Evolutionary conservation across 1,139 yeast species (phyloP).

Genomic region (Yamadazyma conglobata): DNA sequence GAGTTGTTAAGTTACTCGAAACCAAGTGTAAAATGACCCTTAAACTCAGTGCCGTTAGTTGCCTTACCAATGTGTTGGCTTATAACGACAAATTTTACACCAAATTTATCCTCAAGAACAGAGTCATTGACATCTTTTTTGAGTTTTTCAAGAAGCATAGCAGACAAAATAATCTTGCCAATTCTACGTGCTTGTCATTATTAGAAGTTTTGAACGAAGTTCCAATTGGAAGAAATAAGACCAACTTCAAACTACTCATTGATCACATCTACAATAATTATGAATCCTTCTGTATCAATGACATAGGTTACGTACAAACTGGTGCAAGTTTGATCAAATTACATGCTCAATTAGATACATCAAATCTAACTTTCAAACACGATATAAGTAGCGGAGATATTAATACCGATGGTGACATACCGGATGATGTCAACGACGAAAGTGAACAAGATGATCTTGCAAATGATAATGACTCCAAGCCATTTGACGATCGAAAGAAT

Average conservation of each 20-base stretch:
- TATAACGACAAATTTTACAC: constrained; percentile 62
- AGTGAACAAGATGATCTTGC: constrained; percentile 10
- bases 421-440: constrained; percentile 14
- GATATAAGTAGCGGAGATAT: constrained; percentile 8
- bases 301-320: constrained; percentile 27
- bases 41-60: constrained; percentile 63
- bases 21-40: constrained; percentile 43
- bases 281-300: constrained; percentile 30
- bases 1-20: constrained; percentile 46
- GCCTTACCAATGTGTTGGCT: constrained; percentile 55
- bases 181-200: constrained; percentile 74
- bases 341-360: constrained; percentile 11
- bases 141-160: constrained; percentile 48
- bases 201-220: constrained; percentile 48
- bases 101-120: constrained; percentile 52
- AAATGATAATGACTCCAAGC: constrained; percentile 1
- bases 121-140: constrained; percentile 52
- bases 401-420: constrained; percentile 15
- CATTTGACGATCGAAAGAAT: constrained; percentile 11
- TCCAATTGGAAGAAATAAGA: constrained; percentile 22
- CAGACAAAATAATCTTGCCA: constrained; percentile 59
- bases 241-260: constrained; percentile 46
- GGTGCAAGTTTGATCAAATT: constrained; percentile 26
- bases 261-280: constrained; percentile 47
- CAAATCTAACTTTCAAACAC: constrained; percentile 2